Conservation (phyloP, 1,284 basidiomycete species). For the Golubevia sp. region DNA sequence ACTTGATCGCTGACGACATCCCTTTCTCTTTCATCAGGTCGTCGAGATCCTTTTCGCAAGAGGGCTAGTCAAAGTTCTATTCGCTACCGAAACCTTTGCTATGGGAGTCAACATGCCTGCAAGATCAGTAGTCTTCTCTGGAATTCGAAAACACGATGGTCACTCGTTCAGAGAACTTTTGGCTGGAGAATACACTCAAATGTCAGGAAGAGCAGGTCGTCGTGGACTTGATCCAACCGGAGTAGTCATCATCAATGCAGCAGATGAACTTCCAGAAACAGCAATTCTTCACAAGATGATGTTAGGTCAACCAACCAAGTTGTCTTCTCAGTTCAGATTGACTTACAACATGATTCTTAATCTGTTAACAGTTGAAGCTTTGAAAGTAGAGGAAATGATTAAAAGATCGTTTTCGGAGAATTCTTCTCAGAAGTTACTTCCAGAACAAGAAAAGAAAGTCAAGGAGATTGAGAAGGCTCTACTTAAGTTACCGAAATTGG, state of each 20-base stretch:
- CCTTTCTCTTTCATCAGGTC: conserved; percentile 10
- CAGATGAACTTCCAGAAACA: conserved; percentile 83
- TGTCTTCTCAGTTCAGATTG: conserved; percentile 95
- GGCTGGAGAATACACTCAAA: conserved; percentile 75
- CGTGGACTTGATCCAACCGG: conserved; percentile 94
- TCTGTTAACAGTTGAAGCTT: conserved; percentile 89
- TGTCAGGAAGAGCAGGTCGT: conserved; percentile 96
- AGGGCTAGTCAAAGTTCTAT: conserved; percentile 93
- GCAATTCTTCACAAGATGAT: conserved; percentile 83
- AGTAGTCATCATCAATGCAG: conserved; percentile 81
- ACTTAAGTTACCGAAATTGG: conserved; percentile 71
- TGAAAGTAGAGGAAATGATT: conserved; percentile 99
- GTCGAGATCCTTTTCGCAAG: conserved; percentile 96
- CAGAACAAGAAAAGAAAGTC: conserved; percentile 89
- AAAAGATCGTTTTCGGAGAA: conserved; percentile 99
- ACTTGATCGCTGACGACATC: conserved; percentile 11
- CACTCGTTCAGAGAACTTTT: conserved; percentile 78
- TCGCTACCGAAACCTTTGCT: conserved; percentile 98
- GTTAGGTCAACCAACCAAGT: conserved; percentile 84
- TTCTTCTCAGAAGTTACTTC: conserved; percentile 85
- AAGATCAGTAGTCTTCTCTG: conserved; percentile 93
- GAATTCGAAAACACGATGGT: conserved; percentile 94
- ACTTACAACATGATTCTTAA: conserved; percentile 99
- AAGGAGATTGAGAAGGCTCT: conserved; percentile 76
- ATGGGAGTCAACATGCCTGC: conserved; percentile 99